phyloP scores from a whole-genome alignment of 2,329 filamentous ascomycete genomes.

The Ascomycota sp. region DNA sequence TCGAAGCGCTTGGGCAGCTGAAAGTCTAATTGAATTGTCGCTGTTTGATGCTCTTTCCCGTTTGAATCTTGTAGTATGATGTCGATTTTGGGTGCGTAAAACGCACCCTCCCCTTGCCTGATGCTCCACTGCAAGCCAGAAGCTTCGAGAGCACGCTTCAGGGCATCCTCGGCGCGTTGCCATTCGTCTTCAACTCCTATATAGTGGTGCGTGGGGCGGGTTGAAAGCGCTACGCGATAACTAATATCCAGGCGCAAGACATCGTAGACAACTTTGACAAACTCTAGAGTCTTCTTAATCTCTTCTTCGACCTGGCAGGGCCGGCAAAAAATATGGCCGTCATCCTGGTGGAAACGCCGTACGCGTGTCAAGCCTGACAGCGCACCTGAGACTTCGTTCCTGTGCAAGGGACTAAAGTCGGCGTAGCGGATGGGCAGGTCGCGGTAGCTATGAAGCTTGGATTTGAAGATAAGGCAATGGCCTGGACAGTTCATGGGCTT shows the following conservation, averaged over 20 bases:
- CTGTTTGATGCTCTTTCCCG: constrained; percentile 75
- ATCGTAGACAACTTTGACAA: constrained; percentile 51
- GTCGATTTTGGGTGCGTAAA: constrained; percentile 85
- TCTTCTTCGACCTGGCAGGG: constrained; percentile 55
- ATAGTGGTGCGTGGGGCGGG: constrained; percentile 53
- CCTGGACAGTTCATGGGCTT: constrained; percentile 92
- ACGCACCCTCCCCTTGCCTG: constrained; percentile 69
- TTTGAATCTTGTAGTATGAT: constrained; percentile 62
- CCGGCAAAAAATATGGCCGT: constrained; percentile 78
- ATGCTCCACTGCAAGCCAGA: constrained; percentile 54
- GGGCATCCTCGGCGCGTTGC: constrained; percentile 21
- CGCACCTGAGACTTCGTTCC: constrained; percentile 69
- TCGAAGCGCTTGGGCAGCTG: constrained; percentile 70
- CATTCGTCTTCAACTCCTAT: constrained; percentile 54
- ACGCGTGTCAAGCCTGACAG: constrained; percentile 68
- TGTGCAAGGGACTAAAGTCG: constrained; percentile 72
- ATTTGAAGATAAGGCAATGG: constrained; percentile 67
- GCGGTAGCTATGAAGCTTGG: constrained; percentile 52
- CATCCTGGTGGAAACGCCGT: constrained; percentile 74
- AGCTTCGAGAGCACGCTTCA: constrained; percentile 29
- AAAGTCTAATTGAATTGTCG: constrained; percentile 78
- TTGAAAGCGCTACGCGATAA: constrained; percentile 61
- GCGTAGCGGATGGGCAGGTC: constrained; percentile 70
- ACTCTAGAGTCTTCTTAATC: constrained; percentile 53
- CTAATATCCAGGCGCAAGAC: constrained; percentile 45